Conservation (phyloP, 805 yeast genomes). For the Helenozyma rhizophorensis region DNA sequence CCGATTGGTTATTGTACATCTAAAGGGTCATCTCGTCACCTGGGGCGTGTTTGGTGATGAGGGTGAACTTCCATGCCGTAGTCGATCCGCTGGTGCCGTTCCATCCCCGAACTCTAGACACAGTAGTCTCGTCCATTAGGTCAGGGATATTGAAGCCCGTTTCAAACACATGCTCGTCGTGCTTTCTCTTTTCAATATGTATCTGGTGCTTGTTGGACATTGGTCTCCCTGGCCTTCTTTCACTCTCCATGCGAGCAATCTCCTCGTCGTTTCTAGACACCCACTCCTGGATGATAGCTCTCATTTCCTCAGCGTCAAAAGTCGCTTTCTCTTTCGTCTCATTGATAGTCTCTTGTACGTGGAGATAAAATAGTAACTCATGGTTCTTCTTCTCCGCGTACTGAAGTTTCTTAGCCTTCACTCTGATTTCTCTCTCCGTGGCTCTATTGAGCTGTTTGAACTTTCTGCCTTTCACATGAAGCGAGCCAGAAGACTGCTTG, state of each 20-base stretch:
- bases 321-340: conserved; percentile 19
- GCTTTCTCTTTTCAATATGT: conserved; percentile 56
- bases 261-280: conserved; percentile 74
- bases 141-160: conserved; percentile 76
- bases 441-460: conserved; percentile 82
- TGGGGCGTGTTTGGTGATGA: conserved; percentile 28
- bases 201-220: conserved; percentile 64
- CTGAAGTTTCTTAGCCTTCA: conserved; percentile 54
- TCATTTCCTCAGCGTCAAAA: conserved; percentile 57
- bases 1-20: too few species aligned
- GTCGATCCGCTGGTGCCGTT: conserved; percentile 78
- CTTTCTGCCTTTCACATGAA: conserved; percentile 89
- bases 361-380: conserved; percentile 55
- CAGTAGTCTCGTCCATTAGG: conserved; percentile 55
- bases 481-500: conserved; percentile 45
- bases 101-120: conserved; percentile 64
- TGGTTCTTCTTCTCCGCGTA: conserved; percentile 56
- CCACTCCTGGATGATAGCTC: conserved; percentile 56
- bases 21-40: too few species aligned
- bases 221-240: conserved; percentile 88
- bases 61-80: conserved; percentile 52
- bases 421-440: conserved; percentile 74
- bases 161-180: conserved; percentile 57
- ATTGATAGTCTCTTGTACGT: conserved; percentile 47
- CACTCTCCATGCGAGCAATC: conserved; percentile 51